Evolutionary conservation across 1,284 basidiomycete species (phyloP).

Genomic region (Heterobasidion annosum): DNA sequence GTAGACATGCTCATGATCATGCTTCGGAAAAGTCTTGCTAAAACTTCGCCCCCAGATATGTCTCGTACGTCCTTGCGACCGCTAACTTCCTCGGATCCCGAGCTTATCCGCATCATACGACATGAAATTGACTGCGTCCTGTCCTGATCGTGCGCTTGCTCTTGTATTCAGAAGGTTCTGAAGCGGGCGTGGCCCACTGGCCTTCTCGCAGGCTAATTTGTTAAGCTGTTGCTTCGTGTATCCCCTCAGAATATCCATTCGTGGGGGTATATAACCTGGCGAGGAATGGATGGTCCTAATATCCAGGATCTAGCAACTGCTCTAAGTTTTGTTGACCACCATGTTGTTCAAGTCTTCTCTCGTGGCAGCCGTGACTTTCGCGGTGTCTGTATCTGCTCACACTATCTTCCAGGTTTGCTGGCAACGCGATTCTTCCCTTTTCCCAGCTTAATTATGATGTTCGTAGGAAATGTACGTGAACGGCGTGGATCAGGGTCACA

Average conservation of each 20-base stretch:
- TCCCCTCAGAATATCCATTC: neutral
- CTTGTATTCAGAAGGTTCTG: too few species aligned
- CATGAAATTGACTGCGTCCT: too few species aligned
- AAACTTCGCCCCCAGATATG: conserved; percentile 9
- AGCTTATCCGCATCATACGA: neutral
- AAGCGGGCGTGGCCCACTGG: too few species aligned
- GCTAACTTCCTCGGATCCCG: neutral
- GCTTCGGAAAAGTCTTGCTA: conserved; percentile 11
- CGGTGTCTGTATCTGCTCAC: conserved; percentile 27
- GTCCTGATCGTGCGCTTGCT: too few species aligned
- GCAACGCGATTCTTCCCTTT: neutral
- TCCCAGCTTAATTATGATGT: neutral
- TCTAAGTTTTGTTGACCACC: neutral
- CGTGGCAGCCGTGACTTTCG: conserved; percentile 17
- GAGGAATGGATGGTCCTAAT: neutral
- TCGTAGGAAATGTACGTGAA: conserved; percentile 35
- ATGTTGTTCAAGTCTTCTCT: conserved; percentile 14
- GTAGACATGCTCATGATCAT: conserved; percentile 4
- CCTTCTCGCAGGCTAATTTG: too few species aligned
- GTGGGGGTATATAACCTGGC: neutral
- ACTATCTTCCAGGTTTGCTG: conserved; percentile 37
- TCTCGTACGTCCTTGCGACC: too few species aligned
- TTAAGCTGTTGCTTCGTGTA: too few species aligned
- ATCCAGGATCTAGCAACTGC: neutral
- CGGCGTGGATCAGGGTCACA: conserved; percentile 38